phyloP scores from a whole-genome alignment of 129 eudicot species.

The Lonicera japonica region DNA sequence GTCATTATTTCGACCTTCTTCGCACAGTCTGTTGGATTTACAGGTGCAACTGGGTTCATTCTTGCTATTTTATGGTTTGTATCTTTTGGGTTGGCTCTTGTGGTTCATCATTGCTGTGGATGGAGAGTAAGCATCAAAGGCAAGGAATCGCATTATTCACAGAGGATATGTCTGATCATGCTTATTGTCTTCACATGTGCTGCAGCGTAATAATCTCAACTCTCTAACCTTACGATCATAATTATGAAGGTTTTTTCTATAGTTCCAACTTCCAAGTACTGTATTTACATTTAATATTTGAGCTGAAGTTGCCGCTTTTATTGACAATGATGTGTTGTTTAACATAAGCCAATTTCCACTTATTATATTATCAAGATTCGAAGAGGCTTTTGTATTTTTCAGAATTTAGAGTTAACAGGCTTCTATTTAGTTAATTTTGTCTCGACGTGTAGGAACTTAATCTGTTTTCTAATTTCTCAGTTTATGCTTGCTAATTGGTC shows the following conservation, averaged over 20 bases:
- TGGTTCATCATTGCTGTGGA: constrained; percentile 70
- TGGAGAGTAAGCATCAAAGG: constrained; percentile 62
- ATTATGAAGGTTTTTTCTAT: neutral
- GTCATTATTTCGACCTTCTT: constrained; percentile 13
- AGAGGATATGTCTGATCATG: constrained; percentile 48
- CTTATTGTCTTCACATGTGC: constrained; percentile 72
- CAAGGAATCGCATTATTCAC: constrained; percentile 43
- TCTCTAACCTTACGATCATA: constrained; percentile 1
- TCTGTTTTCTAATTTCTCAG: neutral
- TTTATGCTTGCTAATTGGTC: too few species aligned
- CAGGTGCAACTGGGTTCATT: constrained; percentile 76
- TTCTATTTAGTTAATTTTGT: neutral
- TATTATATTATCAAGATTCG: too few species aligned
- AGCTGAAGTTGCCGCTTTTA: too few species aligned
- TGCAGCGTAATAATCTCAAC: constrained; percentile 60
- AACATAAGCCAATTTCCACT: too few species aligned
- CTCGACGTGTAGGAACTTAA: neutral
- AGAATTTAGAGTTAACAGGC: too few species aligned
- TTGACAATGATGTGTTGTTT: too few species aligned
- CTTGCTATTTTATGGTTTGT: constrained; percentile 74
- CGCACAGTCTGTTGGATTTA: constrained; percentile 91
- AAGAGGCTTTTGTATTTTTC: neutral
- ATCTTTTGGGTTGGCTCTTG: constrained; percentile 70
- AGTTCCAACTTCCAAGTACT: neutral
- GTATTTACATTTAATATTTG: neutral